These are phyloP conservation scores for Elasticomyces elasticus DNA, from an alignment of 495 filamentous ascomycete genomes.

Conservation along the genomic window DNA sequence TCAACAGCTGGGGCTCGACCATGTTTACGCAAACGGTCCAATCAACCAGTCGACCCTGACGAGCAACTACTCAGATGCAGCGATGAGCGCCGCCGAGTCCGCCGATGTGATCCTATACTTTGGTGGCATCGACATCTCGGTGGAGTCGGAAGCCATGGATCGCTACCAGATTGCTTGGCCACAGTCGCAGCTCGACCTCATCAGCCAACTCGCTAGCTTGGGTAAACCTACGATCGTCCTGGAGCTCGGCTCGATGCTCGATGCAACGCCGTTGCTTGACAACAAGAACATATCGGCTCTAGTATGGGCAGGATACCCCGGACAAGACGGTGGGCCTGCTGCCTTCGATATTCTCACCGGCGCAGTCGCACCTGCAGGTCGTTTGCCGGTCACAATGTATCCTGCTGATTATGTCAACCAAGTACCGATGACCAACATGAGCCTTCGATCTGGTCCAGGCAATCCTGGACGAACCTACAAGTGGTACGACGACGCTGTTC, in stretches of 20 bases:
- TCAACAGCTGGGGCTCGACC: constrained; percentile 34
- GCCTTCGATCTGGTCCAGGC: constrained; percentile 38
- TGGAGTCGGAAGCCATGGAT: constrained; percentile 48
- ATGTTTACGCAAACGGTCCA: constrained; percentile 42
- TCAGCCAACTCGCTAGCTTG: constrained; percentile 39
- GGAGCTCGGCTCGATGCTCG: constrained; percentile 43
- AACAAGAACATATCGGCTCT: constrained; percentile 44
- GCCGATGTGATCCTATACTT: constrained; percentile 49
- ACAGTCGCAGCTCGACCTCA: constrained; percentile 45
- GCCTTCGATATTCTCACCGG: constrained; percentile 47
- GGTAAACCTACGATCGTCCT: constrained; percentile 49
- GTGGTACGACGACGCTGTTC: constrained; percentile 47
- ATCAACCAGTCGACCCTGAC: constrained; percentile 36
- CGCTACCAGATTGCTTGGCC: constrained; percentile 50
- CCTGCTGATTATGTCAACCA: constrained; percentile 43
- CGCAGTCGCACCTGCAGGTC: constrained; percentile 45
- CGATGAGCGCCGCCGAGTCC: constrained; percentile 39
- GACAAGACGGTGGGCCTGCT: constrained; percentile 49
- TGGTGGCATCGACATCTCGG: constrained; percentile 47
- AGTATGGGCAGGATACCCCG: constrained; percentile 51
- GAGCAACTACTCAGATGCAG: constrained; percentile 32
- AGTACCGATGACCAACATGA: constrained; percentile 49
- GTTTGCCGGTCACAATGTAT: constrained; percentile 50
- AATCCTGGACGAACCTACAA: constrained; percentile 48
- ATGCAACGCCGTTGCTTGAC: constrained; percentile 22